These are phyloP conservation scores for Hypericum androsaemum DNA, from an alignment of 345 rosid genomes.

Conservation along the genomic window DNA sequence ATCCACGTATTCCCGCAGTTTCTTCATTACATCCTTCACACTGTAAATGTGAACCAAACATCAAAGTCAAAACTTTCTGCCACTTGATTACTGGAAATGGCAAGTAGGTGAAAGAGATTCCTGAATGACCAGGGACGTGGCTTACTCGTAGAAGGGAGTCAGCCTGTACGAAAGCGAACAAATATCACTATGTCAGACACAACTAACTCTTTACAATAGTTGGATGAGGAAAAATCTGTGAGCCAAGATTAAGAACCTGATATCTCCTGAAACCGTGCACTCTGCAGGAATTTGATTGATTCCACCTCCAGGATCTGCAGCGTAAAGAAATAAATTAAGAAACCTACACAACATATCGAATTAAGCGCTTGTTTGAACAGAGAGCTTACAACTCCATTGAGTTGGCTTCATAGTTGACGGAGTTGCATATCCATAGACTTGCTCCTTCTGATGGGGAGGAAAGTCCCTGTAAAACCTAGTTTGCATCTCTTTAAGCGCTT, in stretches of 20 bases:
- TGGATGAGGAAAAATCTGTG: neutral
- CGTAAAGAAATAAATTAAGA: slow-evolving; percentile 13
- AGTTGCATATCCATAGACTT: slow-evolving; percentile 79
- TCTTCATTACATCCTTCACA: slow-evolving; percentile 51
- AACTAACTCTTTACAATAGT: neutral
- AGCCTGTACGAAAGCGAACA: slow-evolving; percentile 44
- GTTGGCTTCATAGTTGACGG: slow-evolving; percentile 99
- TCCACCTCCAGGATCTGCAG: slow-evolving; percentile 91
- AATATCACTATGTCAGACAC: slow-evolving; percentile 11
- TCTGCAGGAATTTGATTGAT: slow-evolving; percentile 95
- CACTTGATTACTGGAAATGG: neutral
- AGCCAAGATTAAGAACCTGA: slow-evolving; percentile 45
- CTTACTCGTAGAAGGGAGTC: slow-evolving; percentile 96
- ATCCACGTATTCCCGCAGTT: slow-evolving; percentile 71
- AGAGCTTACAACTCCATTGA: slow-evolving; percentile 79
- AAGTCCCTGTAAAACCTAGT: slow-evolving; percentile 74
- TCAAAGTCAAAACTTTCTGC: too few species aligned
- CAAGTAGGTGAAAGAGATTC: slow-evolving; percentile 2
- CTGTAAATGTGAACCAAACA: slow-evolving; percentile 28
- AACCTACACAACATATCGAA: slow-evolving; percentile 8
- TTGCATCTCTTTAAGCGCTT: slow-evolving; percentile 73
- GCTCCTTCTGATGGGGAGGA: slow-evolving; percentile 72
- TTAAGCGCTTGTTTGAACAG: slow-evolving; percentile 1
- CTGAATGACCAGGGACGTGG: slow-evolving; percentile 1
- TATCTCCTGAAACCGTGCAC: slow-evolving; percentile 81